Conservation (phyloP, 768 basidiomycete genomes). For the Scleroderma citrinum region DNA sequence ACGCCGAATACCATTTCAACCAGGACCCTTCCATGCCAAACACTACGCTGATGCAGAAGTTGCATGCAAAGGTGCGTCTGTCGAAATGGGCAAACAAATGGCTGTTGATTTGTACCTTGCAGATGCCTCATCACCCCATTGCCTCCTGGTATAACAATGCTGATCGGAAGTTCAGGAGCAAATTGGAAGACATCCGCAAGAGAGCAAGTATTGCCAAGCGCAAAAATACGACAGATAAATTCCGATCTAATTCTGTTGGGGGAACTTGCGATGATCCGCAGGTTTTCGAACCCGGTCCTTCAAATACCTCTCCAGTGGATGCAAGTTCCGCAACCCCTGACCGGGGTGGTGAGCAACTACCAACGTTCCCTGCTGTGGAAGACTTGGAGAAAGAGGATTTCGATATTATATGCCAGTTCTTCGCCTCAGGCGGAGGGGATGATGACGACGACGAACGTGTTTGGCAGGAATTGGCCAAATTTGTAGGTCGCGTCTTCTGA, state of each 20-base stretch:
- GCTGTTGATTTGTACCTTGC: background rate
- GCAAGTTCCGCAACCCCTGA: background rate
- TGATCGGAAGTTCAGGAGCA: constrained; percentile 23
- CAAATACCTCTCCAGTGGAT: constrained; percentile 1
- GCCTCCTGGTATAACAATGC: constrained; percentile 48
- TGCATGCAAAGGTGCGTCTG: constrained; percentile 42
- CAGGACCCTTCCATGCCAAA: constrained; percentile 42
- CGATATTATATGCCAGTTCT: constrained; percentile 48
- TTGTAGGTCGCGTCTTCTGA: constrained; percentile 33
- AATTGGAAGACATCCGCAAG: constrained; percentile 45
- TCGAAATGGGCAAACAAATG: background rate
- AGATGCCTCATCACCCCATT: constrained; percentile 58
- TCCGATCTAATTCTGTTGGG: background rate
- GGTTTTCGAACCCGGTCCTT: background rate
- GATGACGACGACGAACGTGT: constrained; percentile 42
- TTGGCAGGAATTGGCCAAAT: constrained; percentile 43
- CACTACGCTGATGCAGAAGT: constrained; percentile 30
- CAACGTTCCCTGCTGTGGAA: constrained; percentile 1
- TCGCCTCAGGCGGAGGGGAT: constrained; percentile 46
- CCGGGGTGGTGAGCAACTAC: background rate
- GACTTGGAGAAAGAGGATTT: constrained; percentile 36
- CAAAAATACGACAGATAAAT: constrained; percentile 26
- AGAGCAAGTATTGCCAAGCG: constrained; percentile 45
- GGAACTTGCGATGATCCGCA: background rate
- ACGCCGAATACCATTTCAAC: constrained; percentile 41